A percentile compares a stretch with the other conserved stretches of the same genome.
These are phyloP conservation scores for Aureobasidium sp. DNA, from an alignment of 2,329 filamentous ascomycete genomes.

Conservation along the genomic window DNA sequence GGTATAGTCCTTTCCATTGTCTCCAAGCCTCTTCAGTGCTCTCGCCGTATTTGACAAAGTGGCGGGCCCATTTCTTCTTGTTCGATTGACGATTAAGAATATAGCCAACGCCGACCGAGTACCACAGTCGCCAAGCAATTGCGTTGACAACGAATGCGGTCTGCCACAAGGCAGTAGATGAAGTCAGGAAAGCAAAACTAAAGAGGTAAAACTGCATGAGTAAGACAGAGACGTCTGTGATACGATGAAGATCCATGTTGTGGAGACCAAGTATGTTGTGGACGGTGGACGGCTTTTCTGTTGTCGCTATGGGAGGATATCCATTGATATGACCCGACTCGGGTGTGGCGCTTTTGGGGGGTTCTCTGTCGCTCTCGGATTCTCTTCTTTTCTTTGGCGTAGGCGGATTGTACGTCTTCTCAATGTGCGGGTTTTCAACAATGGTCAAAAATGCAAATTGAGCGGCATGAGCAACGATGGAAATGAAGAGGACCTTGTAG, in stretches of 20 bases:
- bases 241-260: constrained; percentile 83
- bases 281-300: constrained; percentile 56
- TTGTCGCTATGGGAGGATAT: constrained; percentile 35
- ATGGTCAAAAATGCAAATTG: constrained; percentile 88
- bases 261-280: constrained; percentile 76
- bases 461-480: constrained; percentile 85
- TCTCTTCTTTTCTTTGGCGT: constrained; percentile 54
- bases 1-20: constrained; percentile 95
- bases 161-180: constrained; percentile 68
- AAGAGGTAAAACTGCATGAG: constrained; percentile 71
- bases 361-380: constrained; percentile 32
- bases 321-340: constrained; percentile 33
- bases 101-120: constrained; percentile 76
- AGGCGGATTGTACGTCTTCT: constrained; percentile 92
- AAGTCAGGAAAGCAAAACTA: constrained; percentile 65
- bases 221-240: constrained; percentile 74
- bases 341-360: constrained; percentile 35
- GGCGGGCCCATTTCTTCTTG: constrained; percentile 89
- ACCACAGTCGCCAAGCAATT: constrained; percentile 81
- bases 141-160: constrained; percentile 76
- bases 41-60: constrained; percentile 96
- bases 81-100: constrained; percentile 81
- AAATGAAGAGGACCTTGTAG: constrained; percentile 96
- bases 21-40: constrained; percentile 86
- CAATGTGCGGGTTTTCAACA: constrained; percentile 96